Evolutionary conservation across 2,329 filamentous ascomycete genomes (phyloP).

Genomic region (Aspergillus chevalieri): DNA sequence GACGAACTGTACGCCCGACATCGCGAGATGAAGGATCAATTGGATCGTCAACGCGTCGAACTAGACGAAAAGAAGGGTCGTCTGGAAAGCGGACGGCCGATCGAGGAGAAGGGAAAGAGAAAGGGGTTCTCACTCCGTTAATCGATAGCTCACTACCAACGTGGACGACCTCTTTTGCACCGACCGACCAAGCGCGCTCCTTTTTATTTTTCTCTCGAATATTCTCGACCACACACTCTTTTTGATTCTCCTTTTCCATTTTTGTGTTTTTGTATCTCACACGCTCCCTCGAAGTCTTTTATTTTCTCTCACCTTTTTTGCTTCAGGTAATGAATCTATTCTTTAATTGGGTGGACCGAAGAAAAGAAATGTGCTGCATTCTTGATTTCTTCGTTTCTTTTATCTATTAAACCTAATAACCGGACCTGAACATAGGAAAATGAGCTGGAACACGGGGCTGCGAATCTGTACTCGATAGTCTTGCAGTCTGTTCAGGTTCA

Average conservation of each 20-base stretch:
- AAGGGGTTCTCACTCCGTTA: slow-evolving; percentile 99
- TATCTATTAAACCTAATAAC: slow-evolving; percentile 16
- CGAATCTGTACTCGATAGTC: background rate
- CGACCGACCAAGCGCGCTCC: slow-evolving; percentile 22
- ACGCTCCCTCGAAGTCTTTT: slow-evolving; percentile 26
- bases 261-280: slow-evolving; percentile 23
- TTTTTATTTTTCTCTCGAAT: slow-evolving; percentile 10
- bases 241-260: slow-evolving; percentile 10
- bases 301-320: slow-evolving; percentile 12
- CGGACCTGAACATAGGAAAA: slow-evolving; percentile 19
- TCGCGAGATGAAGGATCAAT: slow-evolving; percentile 99
- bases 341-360: slow-evolving; percentile 21
- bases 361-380: slow-evolving; percentile 17
- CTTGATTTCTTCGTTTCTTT: slow-evolving; percentile 4
- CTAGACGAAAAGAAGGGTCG: slow-evolving; percentile 97
- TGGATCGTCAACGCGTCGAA: slow-evolving; percentile 89
- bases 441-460: slow-evolving; percentile 14
- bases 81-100: slow-evolving; percentile 86
- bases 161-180: slow-evolving; percentile 18
- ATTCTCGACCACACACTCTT: slow-evolving; percentile 13
- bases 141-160: slow-evolving; percentile 19
- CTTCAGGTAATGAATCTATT: slow-evolving; percentile 27
- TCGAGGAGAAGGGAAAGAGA: slow-evolving; percentile 97
- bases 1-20: slow-evolving; percentile 97
- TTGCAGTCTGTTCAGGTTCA: slow-evolving; percentile 11